Evolutionary conservation across 805 yeast genomes (phyloP).

Genomic region (Debaryomyces castellii): DNA sequence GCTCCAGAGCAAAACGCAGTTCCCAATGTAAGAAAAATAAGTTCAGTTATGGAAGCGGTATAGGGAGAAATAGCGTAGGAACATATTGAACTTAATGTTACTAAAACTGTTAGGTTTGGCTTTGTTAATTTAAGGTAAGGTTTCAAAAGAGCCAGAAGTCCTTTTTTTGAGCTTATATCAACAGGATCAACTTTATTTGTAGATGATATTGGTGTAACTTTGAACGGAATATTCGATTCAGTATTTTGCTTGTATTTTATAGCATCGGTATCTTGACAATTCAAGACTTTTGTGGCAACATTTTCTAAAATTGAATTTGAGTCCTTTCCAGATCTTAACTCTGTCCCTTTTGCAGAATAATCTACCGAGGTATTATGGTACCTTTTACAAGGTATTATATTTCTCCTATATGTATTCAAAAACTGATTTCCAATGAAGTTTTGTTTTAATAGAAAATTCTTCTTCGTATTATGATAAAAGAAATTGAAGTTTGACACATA

Average conservation of each 20-base stretch:
- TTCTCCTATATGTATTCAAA: constrained; percentile 11
- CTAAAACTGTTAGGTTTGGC: constrained; percentile 83
- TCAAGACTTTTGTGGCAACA: constrained; percentile 45
- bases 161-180: neutral
- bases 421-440: constrained; percentile 35
- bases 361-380: neutral
- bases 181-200: neutral
- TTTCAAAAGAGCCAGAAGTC: constrained; percentile 25
- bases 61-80: constrained; percentile 90
- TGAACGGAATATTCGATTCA: constrained; percentile 48
- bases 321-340: neutral
- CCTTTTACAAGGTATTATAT: constrained; percentile 9
- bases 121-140: constrained; percentile 84
- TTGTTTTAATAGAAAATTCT: constrained; percentile 26
- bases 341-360: neutral
- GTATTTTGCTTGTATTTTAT: constrained; percentile 16
- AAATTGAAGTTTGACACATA: constrained; percentile 30
- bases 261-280: constrained; percentile 42
- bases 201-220: constrained; percentile 38
- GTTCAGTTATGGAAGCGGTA: constrained; percentile 68
- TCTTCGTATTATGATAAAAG: constrained; percentile 36
- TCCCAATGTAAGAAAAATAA: constrained; percentile 75
- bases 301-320: constrained; percentile 23
- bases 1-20: constrained; percentile 88
- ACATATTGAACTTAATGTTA: constrained; percentile 88